Evolutionary conservation across 805 yeast genomes (phyloP), one percentile per base, ranked within the genome.

Genomic region (Starmerella lactis-condensi): DNA sequence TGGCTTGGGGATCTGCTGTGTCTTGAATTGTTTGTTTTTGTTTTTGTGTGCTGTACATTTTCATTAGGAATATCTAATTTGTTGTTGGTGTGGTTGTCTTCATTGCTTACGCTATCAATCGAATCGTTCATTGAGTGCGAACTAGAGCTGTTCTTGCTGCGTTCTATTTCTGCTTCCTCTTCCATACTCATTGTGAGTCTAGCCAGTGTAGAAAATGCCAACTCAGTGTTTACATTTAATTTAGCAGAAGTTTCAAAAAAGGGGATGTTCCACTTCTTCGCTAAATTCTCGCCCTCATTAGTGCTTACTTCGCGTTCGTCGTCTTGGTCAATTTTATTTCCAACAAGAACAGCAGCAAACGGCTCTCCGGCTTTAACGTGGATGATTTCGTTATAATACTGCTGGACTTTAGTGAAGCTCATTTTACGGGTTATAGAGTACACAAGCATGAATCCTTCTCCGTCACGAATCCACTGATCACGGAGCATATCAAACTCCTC

Each of bases 211-310:
- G 66, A 70, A 50, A 79, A 79, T 2, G 89, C 78, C 41, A 67
- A 72, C 50, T 79, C 92, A 28, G 83, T 93, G 47, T 89, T 83
- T 44, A 76, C 69, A 43, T 89, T 75, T 44, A 77, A 79, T 55
- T 85, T 89, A 19, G 98, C 98, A 22, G 89, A 73, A 2, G 96
- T 81, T 57, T 89, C 98, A 47, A 79, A 68, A 50, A 85, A 89
- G 8, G 53, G 48, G n/a, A 48, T 39, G 22, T 75, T 79, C 33
- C 79, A 60, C 30, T 64, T 64, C 42, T 70, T 65, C 19, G 85
- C 75, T 43, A 76, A 67, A 35, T 63, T 63, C 51, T 81, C 89
- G 26, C 92, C 94, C 47, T 89, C 95, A 43, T 76, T 83, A 5
- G 62, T 56, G 3, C 82, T 62, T 5, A 83, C 83, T 46, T 75